Evolutionary conservation across 768 basidiomycete genomes (phyloP).

Genomic region (Pleurotus giganteus): DNA sequence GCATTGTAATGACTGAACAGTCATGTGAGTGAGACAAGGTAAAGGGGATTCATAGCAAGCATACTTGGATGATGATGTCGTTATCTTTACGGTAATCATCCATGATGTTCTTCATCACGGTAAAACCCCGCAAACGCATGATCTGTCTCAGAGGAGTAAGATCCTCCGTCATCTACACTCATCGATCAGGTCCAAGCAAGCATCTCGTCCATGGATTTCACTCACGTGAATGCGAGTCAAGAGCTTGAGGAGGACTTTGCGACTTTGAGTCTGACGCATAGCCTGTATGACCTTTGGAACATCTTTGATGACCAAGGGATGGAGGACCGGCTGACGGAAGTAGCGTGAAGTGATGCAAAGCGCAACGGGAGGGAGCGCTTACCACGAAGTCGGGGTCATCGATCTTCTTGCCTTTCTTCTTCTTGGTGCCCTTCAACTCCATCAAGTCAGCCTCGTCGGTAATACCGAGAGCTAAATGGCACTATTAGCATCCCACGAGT

Average conservation of each 20-base stretch:
- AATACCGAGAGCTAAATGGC: constrained; percentile 83
- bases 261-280: constrained; percentile 82
- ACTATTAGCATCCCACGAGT: too few relatives aligned
- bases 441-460: constrained; percentile 83
- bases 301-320: constrained; percentile 73
- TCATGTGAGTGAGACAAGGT: background rate
- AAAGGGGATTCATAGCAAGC: constrained; percentile 23
- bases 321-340: constrained; percentile 63
- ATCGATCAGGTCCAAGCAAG: too few relatives aligned
- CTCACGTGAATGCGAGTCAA: constrained; percentile 81
- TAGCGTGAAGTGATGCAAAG: constrained; percentile 5
- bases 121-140: constrained; percentile 91
- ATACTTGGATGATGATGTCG: constrained; percentile 69
- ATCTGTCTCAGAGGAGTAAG: constrained; percentile 74
- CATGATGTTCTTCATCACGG: constrained; percentile 85
- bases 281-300: constrained; percentile 92
- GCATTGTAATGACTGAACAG: constrained; percentile 57
- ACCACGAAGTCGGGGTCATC: constrained; percentile 91
- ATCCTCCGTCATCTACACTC: constrained; percentile 77
- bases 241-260: constrained; percentile 78
- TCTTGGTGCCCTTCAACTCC: constrained; percentile 85
- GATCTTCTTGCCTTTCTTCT: constrained; percentile 88
- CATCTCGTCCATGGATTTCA: background rate
- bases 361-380: constrained; percentile 18
- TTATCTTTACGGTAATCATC: constrained; percentile 70